Evolutionary conservation across 1,139 yeast species (phyloP).

Genomic region (Magnusiomyces sp.): DNA sequence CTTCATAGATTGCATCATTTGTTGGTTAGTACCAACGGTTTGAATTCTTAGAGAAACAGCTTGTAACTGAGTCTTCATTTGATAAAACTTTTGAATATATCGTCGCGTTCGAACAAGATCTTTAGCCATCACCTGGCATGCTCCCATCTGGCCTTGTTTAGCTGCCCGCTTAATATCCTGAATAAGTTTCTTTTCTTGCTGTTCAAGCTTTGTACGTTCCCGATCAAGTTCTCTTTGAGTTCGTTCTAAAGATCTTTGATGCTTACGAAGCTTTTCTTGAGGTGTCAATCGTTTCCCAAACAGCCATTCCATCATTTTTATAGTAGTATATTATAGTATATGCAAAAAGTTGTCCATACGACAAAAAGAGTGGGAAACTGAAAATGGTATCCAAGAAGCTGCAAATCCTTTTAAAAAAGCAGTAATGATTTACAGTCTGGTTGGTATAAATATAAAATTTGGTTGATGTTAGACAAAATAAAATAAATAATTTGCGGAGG

Average conservation of each 20-base stretch:
- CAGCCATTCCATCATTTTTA: constrained; percentile 1
- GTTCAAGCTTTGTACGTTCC: constrained; percentile 76
- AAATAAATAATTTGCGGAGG: no score
- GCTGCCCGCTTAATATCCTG: constrained; percentile 86
- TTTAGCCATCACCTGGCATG: constrained; percentile 91
- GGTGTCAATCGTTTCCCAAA: constrained; percentile 93
- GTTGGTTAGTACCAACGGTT: constrained; percentile 85
- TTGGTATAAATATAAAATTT: no score
- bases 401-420: no score
- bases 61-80: constrained; percentile 91
- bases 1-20: constrained; percentile 90
- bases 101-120: constrained; percentile 81
- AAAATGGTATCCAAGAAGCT: no score
- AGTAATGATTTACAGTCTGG: no score
- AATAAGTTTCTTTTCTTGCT: constrained; percentile 82
- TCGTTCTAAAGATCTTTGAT: constrained; percentile 87
- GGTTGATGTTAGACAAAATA: no score
- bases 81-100: constrained; percentile 77
- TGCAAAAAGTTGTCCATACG: no score
- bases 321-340: no score
- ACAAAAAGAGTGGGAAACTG: no score
- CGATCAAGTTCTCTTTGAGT: constrained; percentile 89
- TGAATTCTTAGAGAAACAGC: constrained; percentile 89
- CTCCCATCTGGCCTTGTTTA: constrained; percentile 76
- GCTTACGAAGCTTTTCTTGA: constrained; percentile 87